Base-by-base conservation (phyloP, 495 filamentous ascomycete genomes). In the Copromyces sp. region DNA sequence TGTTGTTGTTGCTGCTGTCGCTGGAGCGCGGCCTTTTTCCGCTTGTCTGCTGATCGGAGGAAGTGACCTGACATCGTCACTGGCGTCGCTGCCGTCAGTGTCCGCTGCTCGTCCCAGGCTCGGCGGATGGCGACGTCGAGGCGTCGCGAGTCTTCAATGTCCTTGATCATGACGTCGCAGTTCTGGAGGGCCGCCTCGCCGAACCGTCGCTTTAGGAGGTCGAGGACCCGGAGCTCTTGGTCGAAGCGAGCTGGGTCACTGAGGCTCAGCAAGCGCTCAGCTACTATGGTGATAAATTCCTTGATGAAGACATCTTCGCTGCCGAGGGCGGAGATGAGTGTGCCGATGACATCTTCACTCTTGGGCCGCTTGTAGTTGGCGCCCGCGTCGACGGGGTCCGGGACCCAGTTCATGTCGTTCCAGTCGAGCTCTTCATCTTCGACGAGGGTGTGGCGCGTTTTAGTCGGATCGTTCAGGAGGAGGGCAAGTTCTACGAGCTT, bases 121-220 rank as follows among this genome's bases (percentile, higher is more conserved):
- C 84, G 85, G 17, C 88, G 81, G 39, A 97, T 92, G 37, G 84
- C 79, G 37, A 81, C 77, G 77, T 97, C 90, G 68, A 95, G 87
- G 65, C 89, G 87, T 65, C 87, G 85, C 14, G 94, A 97, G 77
- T 97, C 94, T 68, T 90, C 86, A n/a, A 98, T 90, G 81, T 99
- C 95, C 68, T 90, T 91, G 38, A 98, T 87, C 95, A 99, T 99
- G 72, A 99, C 95, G 77, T 98, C 94, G 81, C 93, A 97, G 59
- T 90, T 90, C 78, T 98, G 95, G 59, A 98, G 83, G 9, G 90
- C 87, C 4, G 89, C 86, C 75, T 97, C 94, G 17, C 94, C 96
- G 70, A 98, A 95, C 7, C 95, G 90, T 9, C 91, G 81, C 81
- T 97, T 98, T 61, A 99, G 87, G 8, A 98, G 85, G 69, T 97